Evolutionary conservation across 768 basidiomycete genomes (phyloP), one percentile per base, ranked within the genome.

Genomic region (Rhodocollybia butyracea): DNA sequence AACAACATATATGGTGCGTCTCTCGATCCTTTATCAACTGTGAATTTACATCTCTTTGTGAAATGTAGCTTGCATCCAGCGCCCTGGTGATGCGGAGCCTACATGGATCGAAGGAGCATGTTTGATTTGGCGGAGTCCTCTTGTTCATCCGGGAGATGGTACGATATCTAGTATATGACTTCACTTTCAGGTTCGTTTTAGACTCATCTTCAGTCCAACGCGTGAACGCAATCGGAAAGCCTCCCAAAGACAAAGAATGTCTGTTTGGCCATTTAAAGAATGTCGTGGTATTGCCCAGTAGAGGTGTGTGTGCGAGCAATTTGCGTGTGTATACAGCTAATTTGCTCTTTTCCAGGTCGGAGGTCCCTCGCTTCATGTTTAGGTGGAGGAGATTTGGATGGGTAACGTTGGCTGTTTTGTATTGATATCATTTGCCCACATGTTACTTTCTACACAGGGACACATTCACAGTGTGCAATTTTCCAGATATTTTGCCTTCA

Each of bases 111-210:
- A 80, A 64, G 89, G 91, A 27, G 70, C 74, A 54, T 82, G 81
- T 55, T 74, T 78, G 34, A 82, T 91, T 46, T 86, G 82, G 5
- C 74, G 89, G 54, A 90, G 84, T 65, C 91, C 91, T 5, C 82
- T 88, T 5, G 79, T 81, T 19, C 89, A 91, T 64, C 83, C 86
- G 5, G 90, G 90, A 13, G 90, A 91, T 63, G 83, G 89, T 83
- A 61, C 54, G 70, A n/a, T n/a, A n/a, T n/a, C n/a, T n/a, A n/a
- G n/a, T 58, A 38, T 32, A 31, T 6, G 15, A 32, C 43, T 38
- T 8, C 17, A 38, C 46, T 26, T 12, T 54, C 13, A n/a, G 27
- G 12, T 15, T 29, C 51, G 59, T 46, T 63, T 36, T 51, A 36
- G 50, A 8, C 27, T 19, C 48, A 10, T 55, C 1, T 41, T 1